Percentiles rank a stretch among this genome's conserved stretches.
phyloP scores from a whole-genome alignment of 257 asterid genomes.

The Asclepias syriaca region DNA sequence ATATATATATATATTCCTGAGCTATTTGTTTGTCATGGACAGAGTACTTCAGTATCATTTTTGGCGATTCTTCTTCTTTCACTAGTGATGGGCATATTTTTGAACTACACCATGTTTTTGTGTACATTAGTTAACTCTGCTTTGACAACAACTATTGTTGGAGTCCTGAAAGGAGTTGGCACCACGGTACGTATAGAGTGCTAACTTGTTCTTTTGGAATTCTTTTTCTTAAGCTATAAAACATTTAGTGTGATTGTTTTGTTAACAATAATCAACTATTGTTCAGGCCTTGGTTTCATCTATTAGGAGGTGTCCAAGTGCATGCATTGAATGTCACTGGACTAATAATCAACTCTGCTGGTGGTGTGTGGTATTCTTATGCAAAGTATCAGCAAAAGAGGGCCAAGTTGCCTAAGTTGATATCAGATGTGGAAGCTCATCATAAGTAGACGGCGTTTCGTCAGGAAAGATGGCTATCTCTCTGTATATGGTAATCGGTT shows the following conservation, averaged over 20 bases:
- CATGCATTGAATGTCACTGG: slow-evolving; percentile 80
- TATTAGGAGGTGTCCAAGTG: slow-evolving; percentile 87
- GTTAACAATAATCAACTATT: neutral
- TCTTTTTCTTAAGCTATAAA: neutral
- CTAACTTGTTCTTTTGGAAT: neutral
- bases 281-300: slow-evolving; percentile 70
- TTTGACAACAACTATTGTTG: slow-evolving; percentile 92
- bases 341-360: slow-evolving; percentile 78
- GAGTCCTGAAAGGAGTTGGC: slow-evolving; percentile 96
- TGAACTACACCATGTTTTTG: slow-evolving; percentile 97
- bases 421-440: slow-evolving; percentile 39
- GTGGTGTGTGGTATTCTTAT: slow-evolving; percentile 84
- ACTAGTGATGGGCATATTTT: slow-evolving; percentile 85
- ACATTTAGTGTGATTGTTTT: neutral
- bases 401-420: slow-evolving; percentile 58
- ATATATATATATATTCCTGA: too few species aligned
- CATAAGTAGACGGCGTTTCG: slow-evolving; percentile 30
- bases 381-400: slow-evolving; percentile 82
- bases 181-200: slow-evolving; percentile 59
- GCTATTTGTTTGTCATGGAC: slow-evolving; percentile 14
- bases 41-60: slow-evolving; percentile 65
- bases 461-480: too few species aligned
- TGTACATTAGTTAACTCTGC: slow-evolving; percentile 97
- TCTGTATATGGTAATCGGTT: too few species aligned
- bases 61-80: slow-evolving; percentile 64